Conservation (phyloP, 345 rosid genomes). For the Alliaria petiolata region DNA sequence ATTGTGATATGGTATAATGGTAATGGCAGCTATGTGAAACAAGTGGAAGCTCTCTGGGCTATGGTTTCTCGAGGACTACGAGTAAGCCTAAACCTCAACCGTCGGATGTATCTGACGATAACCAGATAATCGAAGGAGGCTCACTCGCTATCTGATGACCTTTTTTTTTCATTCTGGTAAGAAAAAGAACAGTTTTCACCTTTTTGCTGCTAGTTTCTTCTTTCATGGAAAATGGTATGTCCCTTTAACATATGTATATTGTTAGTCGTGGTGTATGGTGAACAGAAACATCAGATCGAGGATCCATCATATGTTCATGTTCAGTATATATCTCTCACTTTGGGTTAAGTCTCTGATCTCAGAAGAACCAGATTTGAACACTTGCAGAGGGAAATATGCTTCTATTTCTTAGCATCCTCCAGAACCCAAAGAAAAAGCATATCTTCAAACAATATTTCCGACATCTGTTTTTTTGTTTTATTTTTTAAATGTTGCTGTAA, state of each 20-base stretch:
- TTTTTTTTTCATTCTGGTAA: neutral
- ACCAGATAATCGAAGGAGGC: slow-evolving; percentile 64
- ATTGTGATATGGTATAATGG: neutral
- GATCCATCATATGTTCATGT: neutral
- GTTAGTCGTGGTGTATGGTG: neutral
- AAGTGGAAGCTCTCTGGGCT: slow-evolving; percentile 94
- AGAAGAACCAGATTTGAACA: neutral
- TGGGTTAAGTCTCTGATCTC: neutral
- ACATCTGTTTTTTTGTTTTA: too few species aligned
- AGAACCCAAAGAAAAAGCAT: neutral
- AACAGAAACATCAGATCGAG: too few species aligned
- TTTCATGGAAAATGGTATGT: neutral
- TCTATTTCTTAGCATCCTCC: neutral
- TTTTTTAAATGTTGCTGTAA: too few species aligned
- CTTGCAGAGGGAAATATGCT: neutral
- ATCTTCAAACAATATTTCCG: neutral
- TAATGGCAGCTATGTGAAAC: slow-evolving; percentile 70
- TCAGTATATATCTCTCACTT: neutral
- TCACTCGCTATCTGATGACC: slow-evolving; percentile 58
- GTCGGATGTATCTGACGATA: slow-evolving; percentile 67
- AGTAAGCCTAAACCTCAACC: slow-evolving; percentile 49
- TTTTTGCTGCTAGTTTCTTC: neutral
- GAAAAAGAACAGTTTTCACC: neutral
- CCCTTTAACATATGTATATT: neutral
- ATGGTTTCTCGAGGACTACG: slow-evolving; percentile 73